Percentiles rank a stretch among this genome's conserved stretches.
These are phyloP conservation scores for Pyrenochaeta sp. DNA, from an alignment of 2,329 filamentous ascomycete species.

Conservation along the genomic window DNA sequence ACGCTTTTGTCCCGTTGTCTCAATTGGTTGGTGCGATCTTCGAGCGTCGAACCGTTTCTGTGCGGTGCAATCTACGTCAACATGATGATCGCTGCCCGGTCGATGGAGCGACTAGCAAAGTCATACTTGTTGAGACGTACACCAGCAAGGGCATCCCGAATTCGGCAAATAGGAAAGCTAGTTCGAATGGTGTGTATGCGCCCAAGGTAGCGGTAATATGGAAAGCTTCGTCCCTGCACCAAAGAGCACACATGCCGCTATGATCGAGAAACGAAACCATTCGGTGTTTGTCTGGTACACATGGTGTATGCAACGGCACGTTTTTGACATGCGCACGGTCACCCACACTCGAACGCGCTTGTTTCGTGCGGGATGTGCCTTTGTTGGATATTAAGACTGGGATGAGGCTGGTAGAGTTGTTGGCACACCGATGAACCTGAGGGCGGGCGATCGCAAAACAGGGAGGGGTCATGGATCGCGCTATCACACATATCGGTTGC, in stretches of 20 bases:
- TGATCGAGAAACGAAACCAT: neutral
- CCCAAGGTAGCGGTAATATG: conserved; percentile 9
- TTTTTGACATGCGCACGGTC: neutral
- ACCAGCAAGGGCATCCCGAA: neutral
- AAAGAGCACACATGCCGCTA: neutral
- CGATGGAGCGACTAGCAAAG: neutral
- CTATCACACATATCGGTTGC: neutral
- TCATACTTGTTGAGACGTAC: conserved; percentile 2
- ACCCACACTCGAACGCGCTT: neutral
- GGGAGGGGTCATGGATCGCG: neutral
- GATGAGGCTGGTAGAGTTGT: neutral
- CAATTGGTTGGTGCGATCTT: neutral
- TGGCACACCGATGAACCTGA: neutral
- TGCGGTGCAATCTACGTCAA: conserved; percentile 7
- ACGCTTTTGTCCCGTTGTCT: conserved; percentile 1
- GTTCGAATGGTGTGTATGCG: conserved; percentile 5
- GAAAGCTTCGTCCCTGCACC: neutral
- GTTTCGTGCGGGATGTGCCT: conserved; percentile 3
- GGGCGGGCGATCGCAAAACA: neutral
- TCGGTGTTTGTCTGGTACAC: neutral
- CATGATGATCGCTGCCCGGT: conserved; percentile 1
- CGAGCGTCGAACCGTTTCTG: neutral
- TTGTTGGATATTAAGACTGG: conserved; percentile 11
- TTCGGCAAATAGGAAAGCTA: neutral
- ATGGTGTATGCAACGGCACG: neutral